Evolutionary conservation across 352 stramenopile species (phyloP).

Genomic region (Globisporangium uncinulatum): DNA sequence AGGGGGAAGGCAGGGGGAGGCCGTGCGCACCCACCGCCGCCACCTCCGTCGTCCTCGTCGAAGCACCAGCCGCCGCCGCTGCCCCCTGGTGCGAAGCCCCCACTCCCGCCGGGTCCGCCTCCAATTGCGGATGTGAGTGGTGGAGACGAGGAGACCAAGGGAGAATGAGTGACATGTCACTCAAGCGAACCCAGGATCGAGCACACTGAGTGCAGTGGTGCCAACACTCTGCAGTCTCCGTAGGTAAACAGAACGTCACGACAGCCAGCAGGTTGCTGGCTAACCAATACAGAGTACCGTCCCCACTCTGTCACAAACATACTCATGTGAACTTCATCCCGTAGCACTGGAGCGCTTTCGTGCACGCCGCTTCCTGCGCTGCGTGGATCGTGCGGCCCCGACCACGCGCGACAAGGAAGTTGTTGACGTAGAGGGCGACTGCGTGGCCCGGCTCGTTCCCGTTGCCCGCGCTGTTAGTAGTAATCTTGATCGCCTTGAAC

Average conservation of each 20-base stretch:
- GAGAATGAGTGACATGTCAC: not conserved
- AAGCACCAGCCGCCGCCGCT: conserved; percentile 57
- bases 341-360: conserved; percentile 55
- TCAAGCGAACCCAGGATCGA: not conserved
- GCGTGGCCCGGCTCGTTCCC: conserved; percentile 30
- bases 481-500: conserved; percentile 40
- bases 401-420: conserved; percentile 48
- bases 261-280: too few relatives aligned
- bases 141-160: conserved; percentile 27
- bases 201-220: not conserved
- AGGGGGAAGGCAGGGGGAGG: conserved; percentile 19
- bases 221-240: not conserved
- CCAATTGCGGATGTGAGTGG: conserved; percentile 17
- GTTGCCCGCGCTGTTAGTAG: conserved; percentile 1
- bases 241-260: not conserved
- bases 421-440: conserved; percentile 67
- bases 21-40: conserved; percentile 22
- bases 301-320: conserved; percentile 9
- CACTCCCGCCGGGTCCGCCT: conserved; percentile 51
- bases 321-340: conserved; percentile 44
- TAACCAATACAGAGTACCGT: too few relatives aligned
- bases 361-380: conserved; percentile 67
- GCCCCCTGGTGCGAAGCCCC: conserved; percentile 52
- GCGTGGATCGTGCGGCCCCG: conserved; percentile 60
- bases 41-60: conserved; percentile 12